Evolutionary conservation across 208 protist species (phyloP).

Genomic region (Jaenimonas drosophilae): DNA sequence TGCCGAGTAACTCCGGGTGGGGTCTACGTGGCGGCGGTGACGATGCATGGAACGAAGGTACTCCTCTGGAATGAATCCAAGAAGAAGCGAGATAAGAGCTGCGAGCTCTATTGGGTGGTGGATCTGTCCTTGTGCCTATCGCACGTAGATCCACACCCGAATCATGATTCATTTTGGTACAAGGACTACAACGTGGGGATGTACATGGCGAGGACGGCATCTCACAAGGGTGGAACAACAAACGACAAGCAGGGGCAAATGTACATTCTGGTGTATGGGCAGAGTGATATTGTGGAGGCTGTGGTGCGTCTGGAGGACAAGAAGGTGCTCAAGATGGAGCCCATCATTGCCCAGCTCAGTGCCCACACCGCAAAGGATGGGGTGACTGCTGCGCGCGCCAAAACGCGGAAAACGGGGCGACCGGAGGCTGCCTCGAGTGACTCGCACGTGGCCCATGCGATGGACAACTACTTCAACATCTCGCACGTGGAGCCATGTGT

Average conservation of each 20-base stretch:
- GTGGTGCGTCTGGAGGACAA: constrained; percentile 68
- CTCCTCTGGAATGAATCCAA: constrained; percentile 64
- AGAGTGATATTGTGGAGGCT: constrained; percentile 60
- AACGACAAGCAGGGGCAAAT: constrained; percentile 74
- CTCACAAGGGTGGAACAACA: constrained; percentile 23
- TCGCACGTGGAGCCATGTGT: constrained; percentile 73
- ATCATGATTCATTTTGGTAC: constrained; percentile 35
- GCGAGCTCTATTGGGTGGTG: constrained; percentile 54
- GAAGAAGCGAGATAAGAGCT: constrained; percentile 60
- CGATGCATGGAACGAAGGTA: constrained; percentile 45
- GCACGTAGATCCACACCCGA: background rate
- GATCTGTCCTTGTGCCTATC: constrained; percentile 32
- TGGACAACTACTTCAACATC: constrained; percentile 58
- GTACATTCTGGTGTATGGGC: constrained; percentile 67
- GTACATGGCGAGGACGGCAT: constrained; percentile 52
- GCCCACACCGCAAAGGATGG: constrained; percentile 35
- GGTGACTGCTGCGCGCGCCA: constrained; percentile 21
- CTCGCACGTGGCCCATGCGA: constrained; percentile 6
- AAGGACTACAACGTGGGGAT: constrained; percentile 68
- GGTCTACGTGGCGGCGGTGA: constrained; percentile 54
- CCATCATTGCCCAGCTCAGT: constrained; percentile 53
- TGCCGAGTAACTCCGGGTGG: constrained; percentile 64
- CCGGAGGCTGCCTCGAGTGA: background rate
- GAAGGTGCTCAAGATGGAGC: constrained; percentile 49
- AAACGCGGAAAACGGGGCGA: constrained; percentile 3